Evolutionary conservation across 345 rosid species (phyloP).

Genomic region (Sisymbrium altissimum): DNA sequence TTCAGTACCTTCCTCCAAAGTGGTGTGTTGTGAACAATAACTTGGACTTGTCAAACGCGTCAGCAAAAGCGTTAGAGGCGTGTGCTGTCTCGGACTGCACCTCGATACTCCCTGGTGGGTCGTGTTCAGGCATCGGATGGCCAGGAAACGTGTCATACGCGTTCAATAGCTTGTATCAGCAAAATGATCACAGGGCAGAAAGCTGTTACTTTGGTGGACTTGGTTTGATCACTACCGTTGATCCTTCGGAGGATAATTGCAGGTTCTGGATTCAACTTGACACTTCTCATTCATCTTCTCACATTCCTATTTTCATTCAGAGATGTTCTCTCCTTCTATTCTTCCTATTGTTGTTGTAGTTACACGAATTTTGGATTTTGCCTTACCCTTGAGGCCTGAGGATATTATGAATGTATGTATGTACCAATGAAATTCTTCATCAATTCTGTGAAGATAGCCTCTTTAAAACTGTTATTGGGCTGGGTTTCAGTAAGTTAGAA

Average conservation of each 20-base stretch:
- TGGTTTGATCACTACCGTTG: slow-evolving; percentile 82
- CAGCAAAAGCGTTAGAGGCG: slow-evolving; percentile 55
- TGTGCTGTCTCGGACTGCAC: slow-evolving; percentile 74
- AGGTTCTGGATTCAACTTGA: slow-evolving; percentile 54
- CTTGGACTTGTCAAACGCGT: slow-evolving; percentile 65
- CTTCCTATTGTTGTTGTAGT: slow-evolving; percentile 12
- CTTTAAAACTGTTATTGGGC: neutral
- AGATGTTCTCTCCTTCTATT: slow-evolving; percentile 17
- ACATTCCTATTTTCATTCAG: neutral
- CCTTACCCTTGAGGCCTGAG: too few species aligned
- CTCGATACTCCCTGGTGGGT: slow-evolving; percentile 64
- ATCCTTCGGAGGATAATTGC: slow-evolving; percentile 66
- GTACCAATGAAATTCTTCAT: neutral
- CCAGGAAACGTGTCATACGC: slow-evolving; percentile 82
- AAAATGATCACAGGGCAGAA: slow-evolving; percentile 63
- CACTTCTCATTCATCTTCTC: slow-evolving; percentile 45
- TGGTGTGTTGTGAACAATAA: slow-evolving; percentile 91
- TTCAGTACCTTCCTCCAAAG: slow-evolving; percentile 67
- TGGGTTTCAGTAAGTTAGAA: neutral
- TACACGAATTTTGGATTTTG: neutral
- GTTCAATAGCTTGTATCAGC: slow-evolving; percentile 85
- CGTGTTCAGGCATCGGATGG: slow-evolving; percentile 71
- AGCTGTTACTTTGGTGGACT: slow-evolving; percentile 84
- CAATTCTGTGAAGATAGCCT: neutral
- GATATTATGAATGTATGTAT: slow-evolving; percentile 8